Conservation (phyloP, 1,284 basidiomycete species). For the Ustilago shanxiensis region DNA sequence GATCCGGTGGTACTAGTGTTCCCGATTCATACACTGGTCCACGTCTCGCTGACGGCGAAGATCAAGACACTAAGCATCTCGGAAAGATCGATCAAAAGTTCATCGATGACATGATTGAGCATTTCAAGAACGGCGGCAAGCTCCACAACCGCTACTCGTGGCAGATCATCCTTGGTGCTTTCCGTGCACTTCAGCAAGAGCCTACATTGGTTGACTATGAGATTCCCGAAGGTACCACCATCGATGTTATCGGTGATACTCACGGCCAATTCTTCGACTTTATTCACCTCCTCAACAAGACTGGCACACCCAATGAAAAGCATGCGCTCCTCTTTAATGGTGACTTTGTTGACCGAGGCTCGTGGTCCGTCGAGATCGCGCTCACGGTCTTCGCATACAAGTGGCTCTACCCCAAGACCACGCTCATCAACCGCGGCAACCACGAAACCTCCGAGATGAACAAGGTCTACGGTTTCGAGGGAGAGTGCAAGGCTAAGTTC, state of each 20-base stretch:
- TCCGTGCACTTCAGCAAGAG: constrained; percentile 81
- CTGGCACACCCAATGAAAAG: constrained; percentile 73
- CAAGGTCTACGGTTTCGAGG: constrained; percentile 81
- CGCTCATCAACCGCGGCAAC: constrained; percentile 80
- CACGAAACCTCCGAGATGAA: constrained; percentile 93
- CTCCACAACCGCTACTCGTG: constrained; percentile 84
- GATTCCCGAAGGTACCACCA: constrained; percentile 80
- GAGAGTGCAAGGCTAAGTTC: constrained; percentile 81
- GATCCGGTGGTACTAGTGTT: constrained; percentile 50
- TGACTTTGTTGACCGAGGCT: constrained; percentile 86
- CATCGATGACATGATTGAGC: constrained; percentile 85
- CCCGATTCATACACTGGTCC: constrained; percentile 61
- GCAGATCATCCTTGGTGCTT: constrained; percentile 92
- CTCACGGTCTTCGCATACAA: constrained; percentile 95
- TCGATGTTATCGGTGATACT: constrained; percentile 64
- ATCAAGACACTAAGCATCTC: constrained; percentile 74
- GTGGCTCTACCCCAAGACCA: constrained; percentile 74
- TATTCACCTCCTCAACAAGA: constrained; percentile 86
- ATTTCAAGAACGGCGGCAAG: constrained; percentile 91
- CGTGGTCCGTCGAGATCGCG: constrained; percentile 97
- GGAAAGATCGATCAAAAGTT: constrained; percentile 76
- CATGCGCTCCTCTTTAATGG: constrained; percentile 69
- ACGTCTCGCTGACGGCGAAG: constrained; percentile 45
- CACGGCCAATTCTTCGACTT: constrained; percentile 85
- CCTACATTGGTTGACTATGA: constrained; percentile 84